Conservation (phyloP, 345 rosid species). For the Gossypium mustelinum region DNA sequence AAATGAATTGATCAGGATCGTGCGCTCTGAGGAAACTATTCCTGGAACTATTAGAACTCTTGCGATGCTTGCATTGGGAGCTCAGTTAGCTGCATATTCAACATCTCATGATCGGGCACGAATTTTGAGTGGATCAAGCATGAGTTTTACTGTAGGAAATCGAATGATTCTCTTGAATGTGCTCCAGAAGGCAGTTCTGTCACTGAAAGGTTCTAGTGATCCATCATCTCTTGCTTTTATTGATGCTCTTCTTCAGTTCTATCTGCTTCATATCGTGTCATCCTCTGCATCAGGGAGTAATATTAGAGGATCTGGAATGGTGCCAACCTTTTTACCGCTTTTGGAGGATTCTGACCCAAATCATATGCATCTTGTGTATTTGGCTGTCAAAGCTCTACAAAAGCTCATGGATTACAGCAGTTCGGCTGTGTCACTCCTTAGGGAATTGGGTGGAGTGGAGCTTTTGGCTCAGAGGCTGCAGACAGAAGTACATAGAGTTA, state of each 20-base stretch:
- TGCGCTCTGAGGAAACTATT: conserved; percentile 75
- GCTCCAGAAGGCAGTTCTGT: conserved; percentile 87
- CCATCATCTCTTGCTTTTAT: conserved; percentile 85
- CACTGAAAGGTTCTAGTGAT: conserved; percentile 73
- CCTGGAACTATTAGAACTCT: conserved; percentile 86
- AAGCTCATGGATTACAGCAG: conserved; percentile 62
- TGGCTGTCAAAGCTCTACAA: conserved; percentile 86
- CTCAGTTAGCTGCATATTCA: conserved; percentile 89
- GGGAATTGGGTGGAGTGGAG: conserved; percentile 91
- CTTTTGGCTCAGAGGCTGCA: conserved; percentile 85
- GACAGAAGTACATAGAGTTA: conserved; percentile 72
- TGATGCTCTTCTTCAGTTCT: conserved; percentile 93
- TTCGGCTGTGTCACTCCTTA: conserved; percentile 77
- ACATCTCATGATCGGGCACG: conserved; percentile 94
- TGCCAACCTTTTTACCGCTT: conserved; percentile 88
- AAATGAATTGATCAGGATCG: conserved; percentile 87
- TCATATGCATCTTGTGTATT: conserved; percentile 85
- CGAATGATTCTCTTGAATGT: conserved; percentile 88
- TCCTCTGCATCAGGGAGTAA: conserved; percentile 91
- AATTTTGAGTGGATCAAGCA: conserved; percentile 85
- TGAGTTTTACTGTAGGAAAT: conserved; percentile 87
- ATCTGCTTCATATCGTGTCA: conserved; percentile 90
- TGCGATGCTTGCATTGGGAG: conserved; percentile 92
- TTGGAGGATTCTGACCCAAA: conserved; percentile 77
- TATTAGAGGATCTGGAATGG: conserved; percentile 95